A percentile compares a stretch with the other conserved stretches of the same genome.
phyloP scores from a whole-genome alignment of 345 rosid species.

The Dimocarpus longan region DNA sequence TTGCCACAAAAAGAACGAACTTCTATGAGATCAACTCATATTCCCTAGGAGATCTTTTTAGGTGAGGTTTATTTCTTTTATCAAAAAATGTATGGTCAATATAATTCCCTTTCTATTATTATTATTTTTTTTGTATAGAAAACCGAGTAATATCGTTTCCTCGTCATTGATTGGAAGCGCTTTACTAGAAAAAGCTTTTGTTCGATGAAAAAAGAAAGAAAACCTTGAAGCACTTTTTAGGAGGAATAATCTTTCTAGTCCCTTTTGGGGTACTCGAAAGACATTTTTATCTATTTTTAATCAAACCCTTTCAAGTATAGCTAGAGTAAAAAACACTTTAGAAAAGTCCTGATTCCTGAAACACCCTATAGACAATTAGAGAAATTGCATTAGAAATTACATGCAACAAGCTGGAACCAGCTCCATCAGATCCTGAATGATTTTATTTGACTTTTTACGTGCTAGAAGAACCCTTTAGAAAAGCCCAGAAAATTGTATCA shows the following conservation, averaged over 20 bases:
- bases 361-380: background rate
- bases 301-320: background rate
- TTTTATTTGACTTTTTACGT: background rate
- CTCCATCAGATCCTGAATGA: background rate
- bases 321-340: background rate
- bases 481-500: background rate
- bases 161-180: background rate
- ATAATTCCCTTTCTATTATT: conserved; percentile 23
- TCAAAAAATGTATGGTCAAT: background rate
- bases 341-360: too few species aligned
- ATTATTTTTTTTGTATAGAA: background rate
- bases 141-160: background rate
- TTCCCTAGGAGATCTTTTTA: conserved; percentile 6
- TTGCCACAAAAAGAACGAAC: background rate
- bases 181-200: too few species aligned
- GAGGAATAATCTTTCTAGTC: background rate
- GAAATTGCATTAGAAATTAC: background rate
- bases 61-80: conserved; percentile 26
- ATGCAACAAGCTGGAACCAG: background rate
- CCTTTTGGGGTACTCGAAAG: background rate
- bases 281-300: background rate
- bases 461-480: background rate
- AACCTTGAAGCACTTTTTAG: background rate
- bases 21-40: conserved; percentile 1
- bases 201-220: too few species aligned